These are phyloP conservation scores for Cruciata laevipes DNA, from an alignment of 257 asterid genomes.

Conservation along the genomic window DNA sequence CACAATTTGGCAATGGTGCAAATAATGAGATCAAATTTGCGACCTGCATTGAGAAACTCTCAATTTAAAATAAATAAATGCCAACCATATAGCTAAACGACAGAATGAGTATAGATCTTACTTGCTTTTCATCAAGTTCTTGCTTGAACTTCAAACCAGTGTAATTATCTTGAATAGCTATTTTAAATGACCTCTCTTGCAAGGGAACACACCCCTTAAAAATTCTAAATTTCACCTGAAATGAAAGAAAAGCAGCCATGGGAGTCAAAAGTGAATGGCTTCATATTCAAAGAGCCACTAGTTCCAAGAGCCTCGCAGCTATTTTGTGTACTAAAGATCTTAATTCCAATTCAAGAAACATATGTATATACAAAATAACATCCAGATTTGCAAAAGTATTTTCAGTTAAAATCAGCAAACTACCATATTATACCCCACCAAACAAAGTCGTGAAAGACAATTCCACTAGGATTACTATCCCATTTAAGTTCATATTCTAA, in stretches of 20 bases:
- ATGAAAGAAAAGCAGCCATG: conserved; percentile 19
- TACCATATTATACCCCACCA: background rate
- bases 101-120: conserved; percentile 23
- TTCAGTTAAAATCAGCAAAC: background rate
- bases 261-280: conserved; percentile 8
- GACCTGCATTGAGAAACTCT: conserved; percentile 35
- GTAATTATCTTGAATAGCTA: conserved; percentile 51
- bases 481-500: background rate
- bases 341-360: background rate
- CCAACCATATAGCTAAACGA: conserved; percentile 10
- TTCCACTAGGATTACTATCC: background rate
- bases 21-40: conserved; percentile 40
- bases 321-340: background rate
- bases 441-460: background rate
- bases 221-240: conserved; percentile 60
- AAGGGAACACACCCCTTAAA: conserved; percentile 68
- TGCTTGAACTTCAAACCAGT: conserved; percentile 55
- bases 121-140: conserved; percentile 58
- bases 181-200: conserved; percentile 48
- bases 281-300: background rate
- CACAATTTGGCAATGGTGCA: conserved; percentile 23
- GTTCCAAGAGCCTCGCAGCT: background rate
- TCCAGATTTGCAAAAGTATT: background rate
- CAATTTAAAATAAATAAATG: conserved; percentile 2
- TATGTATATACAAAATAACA: background rate